Percentiles rank a stretch among this genome's conserved stretches.
phyloP scores from a whole-genome alignment of 2,329 filamentous ascomycete genomes.

The Coleophoma crateriformis region DNA sequence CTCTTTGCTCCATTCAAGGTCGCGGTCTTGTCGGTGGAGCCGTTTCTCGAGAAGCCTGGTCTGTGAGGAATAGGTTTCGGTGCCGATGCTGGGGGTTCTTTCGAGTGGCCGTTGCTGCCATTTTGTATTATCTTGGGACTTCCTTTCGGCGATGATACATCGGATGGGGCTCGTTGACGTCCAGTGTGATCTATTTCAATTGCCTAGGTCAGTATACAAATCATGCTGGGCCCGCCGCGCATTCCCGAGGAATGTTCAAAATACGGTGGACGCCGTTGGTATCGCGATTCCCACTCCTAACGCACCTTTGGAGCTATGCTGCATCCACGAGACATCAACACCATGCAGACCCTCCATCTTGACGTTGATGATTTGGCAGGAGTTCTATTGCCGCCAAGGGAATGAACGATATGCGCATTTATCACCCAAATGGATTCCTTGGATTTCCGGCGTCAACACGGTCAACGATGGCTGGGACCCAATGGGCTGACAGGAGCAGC shows the following conservation, averaged over 20 bases:
- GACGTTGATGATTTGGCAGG: not conserved
- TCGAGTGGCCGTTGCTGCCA: slow-evolving; percentile 9
- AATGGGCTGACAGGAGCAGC: not conserved
- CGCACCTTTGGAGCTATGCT: slow-evolving; percentile 22
- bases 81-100: slow-evolving; percentile 4
- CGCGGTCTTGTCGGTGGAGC: slow-evolving; percentile 18
- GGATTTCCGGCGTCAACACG: not conserved
- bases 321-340: slow-evolving; percentile 28
- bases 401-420: not conserved
- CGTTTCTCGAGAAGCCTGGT: slow-evolving; percentile 17
- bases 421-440: not conserved
- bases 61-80: slow-evolving; percentile 18
- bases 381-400: not conserved
- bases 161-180: not conserved
- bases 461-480: not conserved
- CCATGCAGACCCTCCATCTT: slow-evolving; percentile 27
- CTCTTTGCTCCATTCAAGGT: slow-evolving; percentile 18
- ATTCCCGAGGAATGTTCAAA: not conserved
- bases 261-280: not conserved
- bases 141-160: slow-evolving; percentile 5
- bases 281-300: not conserved
- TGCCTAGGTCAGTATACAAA: slow-evolving; percentile 2
- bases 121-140: slow-evolving; percentile 11
- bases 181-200: slow-evolving; percentile 6
- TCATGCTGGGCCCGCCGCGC: slow-evolving; percentile 4